Evolutionary conservation across 805 yeast genomes (phyloP), one percentile per base, ranked within the genome.

Genomic region (Candida sphagnicola): DNA sequence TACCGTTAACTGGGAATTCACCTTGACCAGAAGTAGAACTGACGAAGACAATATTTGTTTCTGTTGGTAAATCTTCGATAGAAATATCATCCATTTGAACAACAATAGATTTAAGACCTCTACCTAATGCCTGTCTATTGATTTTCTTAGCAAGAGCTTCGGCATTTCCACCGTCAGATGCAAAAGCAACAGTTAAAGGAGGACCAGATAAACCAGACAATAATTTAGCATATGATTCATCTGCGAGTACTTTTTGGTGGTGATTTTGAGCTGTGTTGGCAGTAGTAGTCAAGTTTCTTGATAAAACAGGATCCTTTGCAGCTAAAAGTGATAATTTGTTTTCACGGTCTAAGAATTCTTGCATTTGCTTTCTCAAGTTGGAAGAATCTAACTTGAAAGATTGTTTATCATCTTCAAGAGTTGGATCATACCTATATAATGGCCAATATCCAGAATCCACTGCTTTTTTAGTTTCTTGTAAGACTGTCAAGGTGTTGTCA

Each of bases 381-480:
- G 90, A 79, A 4, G 97, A 89, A 60, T 91, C 97, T 39, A 91
- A 73, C 51, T 78, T 78, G 74, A 91, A 91, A n/a, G 79, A 76
- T 25, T 68, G 72, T 3, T 63, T 57, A 13, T 67, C 74, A 26
- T 66, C 67, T 34, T 70, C 74, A 35, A 72, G 60, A 8, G 59
- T 47, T 40, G 97, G 96, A 50, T 87, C 75, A 65, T 75, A 91
- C 57, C 96, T 75, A 67, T 90, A 91, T 45, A 91, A 73, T 34
- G 98, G 98, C 95, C 97, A 89, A 67, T 84, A 83, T n/a, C 98
- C 98, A 24, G 89, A 70, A 53, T 87, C 96, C 33, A 91, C 95
- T 16, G 96, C 91, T 45, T 66, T 68, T 62, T 91, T 91, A 24
- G 97, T 90, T 58, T 86, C 93, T 58, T 85, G 82, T 51, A 91